Evolutionary conservation across 345 rosid species (phyloP), one percentile per base, ranked within the genome.

Genomic region (Crucihimalaya himalaica): DNA sequence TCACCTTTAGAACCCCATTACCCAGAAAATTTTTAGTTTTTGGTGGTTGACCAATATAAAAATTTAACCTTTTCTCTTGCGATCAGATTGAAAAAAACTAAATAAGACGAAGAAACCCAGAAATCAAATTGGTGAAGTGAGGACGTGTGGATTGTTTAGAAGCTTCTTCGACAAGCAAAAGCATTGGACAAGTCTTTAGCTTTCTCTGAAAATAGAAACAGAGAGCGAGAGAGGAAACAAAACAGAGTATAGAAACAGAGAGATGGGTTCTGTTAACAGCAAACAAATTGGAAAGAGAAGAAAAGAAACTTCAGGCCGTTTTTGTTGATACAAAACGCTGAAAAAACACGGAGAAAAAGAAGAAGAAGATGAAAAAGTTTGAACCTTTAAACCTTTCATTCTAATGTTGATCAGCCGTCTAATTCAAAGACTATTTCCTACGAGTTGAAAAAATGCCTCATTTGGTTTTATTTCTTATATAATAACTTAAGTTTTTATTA

Each of bases 211-310:
- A 25, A 23, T 1, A 57, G 32, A 74, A 66, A 59, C 25, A 58
- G 61, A 72, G 21, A 20, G 45, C 4, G 6, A 19, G 28, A 37
- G 12, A 8, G 4, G 48, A 15, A 19, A 8, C 19, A 11, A 27
- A 42, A 60, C 56, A 51, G 63, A 75, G 63, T 64, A 16, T 5
- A 21, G 25, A 68, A 68, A 76, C 79, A 62, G 75, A 76, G 65
- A 63, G 75, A 34, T 54, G 5, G 19, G 59, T 54, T 46, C 6
- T 43, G 39, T 45, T 76, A 76, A 76, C 64, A 69, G 58, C 51
- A 16, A 23, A 68, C 11, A 34, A 20, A 42, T 8, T 56, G 5
- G 42, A 19, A 34, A 42, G 27, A 60, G 46, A 58, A 68, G 11
- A 18, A 42, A 18, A 51, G 15, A 63, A 29, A 68, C 54, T 8